Percentiles rank a stretch among this genome's conserved stretches.
phyloP scores from a whole-genome alignment of 2,329 filamentous ascomycete genomes.

The Chalaropsis thielavioides region DNA sequence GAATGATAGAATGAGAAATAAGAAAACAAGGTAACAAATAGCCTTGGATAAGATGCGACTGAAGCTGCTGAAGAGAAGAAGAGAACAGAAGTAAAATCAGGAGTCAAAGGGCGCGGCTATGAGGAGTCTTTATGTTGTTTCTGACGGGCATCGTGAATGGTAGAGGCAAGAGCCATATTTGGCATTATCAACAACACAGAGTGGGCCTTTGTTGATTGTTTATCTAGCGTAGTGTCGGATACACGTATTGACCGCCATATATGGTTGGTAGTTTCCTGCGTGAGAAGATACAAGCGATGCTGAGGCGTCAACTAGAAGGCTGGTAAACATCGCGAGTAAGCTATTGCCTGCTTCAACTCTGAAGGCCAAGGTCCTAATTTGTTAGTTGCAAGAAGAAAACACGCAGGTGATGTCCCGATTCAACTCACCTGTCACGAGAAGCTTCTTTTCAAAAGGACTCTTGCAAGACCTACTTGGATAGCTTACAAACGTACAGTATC shows the following conservation, averaged over 20 bases:
- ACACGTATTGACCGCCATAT: background rate
- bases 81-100: background rate
- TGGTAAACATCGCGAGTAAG: background rate
- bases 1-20: constrained; percentile 11
- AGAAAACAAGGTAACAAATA: constrained; percentile 15
- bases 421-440: background rate
- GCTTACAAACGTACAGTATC: background rate
- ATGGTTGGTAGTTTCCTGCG: background rate
- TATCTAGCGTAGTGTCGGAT: background rate
- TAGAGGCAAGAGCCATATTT: background rate
- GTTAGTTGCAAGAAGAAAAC: background rate
- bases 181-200: background rate
- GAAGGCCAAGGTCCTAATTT: background rate
- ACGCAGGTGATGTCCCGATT: background rate
- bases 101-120: background rate
- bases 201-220: background rate
- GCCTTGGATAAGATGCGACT: constrained; percentile 11
- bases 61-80: constrained; percentile 13
- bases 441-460: background rate
- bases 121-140: constrained; percentile 10
- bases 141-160: background rate
- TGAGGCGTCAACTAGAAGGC: background rate
- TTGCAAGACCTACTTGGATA: background rate
- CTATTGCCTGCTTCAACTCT: background rate
- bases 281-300: background rate